Percentiles rank a stretch among this genome's conserved stretches.
phyloP scores from a whole-genome alignment of 2,329 filamentous ascomycete species.

The Davidsoniella eucalypti region DNA sequence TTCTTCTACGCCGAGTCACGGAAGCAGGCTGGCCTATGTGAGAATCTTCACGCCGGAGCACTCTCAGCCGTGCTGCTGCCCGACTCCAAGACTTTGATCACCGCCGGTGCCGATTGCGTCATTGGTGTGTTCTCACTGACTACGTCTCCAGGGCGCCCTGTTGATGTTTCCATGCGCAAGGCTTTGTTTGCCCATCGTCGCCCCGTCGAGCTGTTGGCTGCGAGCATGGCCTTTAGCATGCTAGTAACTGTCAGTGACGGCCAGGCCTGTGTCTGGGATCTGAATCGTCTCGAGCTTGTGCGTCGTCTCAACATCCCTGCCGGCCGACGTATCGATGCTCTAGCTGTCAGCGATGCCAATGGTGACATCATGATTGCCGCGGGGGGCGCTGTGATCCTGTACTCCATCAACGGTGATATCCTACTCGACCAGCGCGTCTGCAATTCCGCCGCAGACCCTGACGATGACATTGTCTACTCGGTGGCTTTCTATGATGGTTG shows the following conservation, averaged over 20 bases:
- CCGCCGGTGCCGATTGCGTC: conserved; percentile 81
- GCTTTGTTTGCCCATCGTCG: conserved; percentile 83
- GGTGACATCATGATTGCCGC: conserved; percentile 80
- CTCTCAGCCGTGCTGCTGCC: conserved; percentile 71
- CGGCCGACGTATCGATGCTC: conserved; percentile 48
- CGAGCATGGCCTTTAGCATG: conserved; percentile 76
- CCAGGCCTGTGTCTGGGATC: conserved; percentile 78
- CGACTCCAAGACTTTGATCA: conserved; percentile 80
- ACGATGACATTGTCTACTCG: conserved; percentile 60
- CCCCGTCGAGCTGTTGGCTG: conserved; percentile 64
- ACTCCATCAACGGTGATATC: conserved; percentile 73
- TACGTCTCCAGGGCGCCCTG: conserved; percentile 44
- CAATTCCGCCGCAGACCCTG: conserved; percentile 20
- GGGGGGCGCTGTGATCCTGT: conserved; percentile 58
- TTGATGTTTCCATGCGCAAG: conserved; percentile 63
- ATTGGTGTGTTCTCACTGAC: conserved; percentile 67
- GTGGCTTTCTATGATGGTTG: conserved; percentile 88
- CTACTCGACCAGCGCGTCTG: conserved; percentile 73
- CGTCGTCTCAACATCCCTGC: conserved; percentile 44
- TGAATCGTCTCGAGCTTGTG: conserved; percentile 79
- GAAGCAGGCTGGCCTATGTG: conserved; percentile 73
- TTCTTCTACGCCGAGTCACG: conserved; percentile 77
- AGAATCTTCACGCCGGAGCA: conserved; percentile 85
- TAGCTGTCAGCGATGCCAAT: conserved; percentile 74
- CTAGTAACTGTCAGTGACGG: conserved; percentile 72